Base-by-base conservation (phyloP, 495 filamentous ascomycete species). In the Penicillium canariense region DNA sequence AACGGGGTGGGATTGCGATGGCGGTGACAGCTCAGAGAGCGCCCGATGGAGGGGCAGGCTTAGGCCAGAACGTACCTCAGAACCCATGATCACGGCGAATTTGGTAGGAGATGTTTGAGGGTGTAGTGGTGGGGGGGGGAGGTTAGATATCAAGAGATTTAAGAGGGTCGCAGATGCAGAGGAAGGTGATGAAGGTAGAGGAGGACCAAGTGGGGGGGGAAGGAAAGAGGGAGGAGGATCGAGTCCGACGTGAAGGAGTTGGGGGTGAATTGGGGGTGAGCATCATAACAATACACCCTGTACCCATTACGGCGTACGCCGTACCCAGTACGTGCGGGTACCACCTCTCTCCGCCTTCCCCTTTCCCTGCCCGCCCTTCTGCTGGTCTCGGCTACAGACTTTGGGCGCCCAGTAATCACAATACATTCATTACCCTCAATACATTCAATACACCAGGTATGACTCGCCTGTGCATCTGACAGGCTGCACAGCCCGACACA, bases 31-130 rank as follows among this genome's bases (percentile, higher is more conserved):
- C 48, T 48, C 54, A 61, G 72, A 74, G 71, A 62, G 70, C 63
- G 42, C 65, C 44, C 45, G 52, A 74, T 73, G 53, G 69, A 75
- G 56, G 70, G 76, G 62, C 66, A 61, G 55, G 71, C 59, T 54
- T 61, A 46, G 60, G 61, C 10, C 60, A 54, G 44, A 59, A 76
- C 75, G 56, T 75, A 77, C 75, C 72, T 77, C 75, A 74, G 73
- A 72, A 74, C 69, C 71, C 75, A 77, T 77, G 55, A 44, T 74
- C 55, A 59, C 57, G 50, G 59, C 39, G 36, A 38, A 56, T 59
- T 46, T 28, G 55, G 22, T 34, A 17, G 30, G 17, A 35, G 18
- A 9, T 14, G 12, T 32, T 10, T 45, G 15, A 22, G 40, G 9
- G 32, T 20, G 30, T 35, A 8, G 50, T 22, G 15, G 49, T 15